Base-by-base conservation (phyloP, 305 asterid species). In the Fraxinus sp. region DNA sequence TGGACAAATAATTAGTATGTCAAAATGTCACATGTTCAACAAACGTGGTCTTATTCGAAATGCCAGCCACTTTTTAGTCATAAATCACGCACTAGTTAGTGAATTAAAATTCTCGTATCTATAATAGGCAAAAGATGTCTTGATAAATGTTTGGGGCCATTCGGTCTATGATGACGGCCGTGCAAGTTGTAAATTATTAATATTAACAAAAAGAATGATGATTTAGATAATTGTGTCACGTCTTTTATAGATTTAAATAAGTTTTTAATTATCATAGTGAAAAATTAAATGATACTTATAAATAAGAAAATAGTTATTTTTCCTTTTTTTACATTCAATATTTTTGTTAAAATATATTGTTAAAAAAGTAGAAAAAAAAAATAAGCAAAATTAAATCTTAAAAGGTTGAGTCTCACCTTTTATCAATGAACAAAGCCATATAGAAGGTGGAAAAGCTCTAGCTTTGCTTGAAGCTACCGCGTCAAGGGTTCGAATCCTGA, bases 351-450 rank as follows among this genome's bases (percentile, higher is more conserved):
- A 46, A 46, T 46, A 59, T n/a, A 57, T 57, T 57, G 68, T 18
- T 7, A 62, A 62, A 6, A 62, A 20, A 8, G 33, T 62, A 62
- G 33, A 62, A 59, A 62, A n/a, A 59, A 52, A 62, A 13, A 26
- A 39, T 32, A 10, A 41, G 62, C 30, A 57, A 73, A 0, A 71
- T 77, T 3, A 75, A 57, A 75, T 79, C 79, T 72, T 73, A 24
- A 79, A 78, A 77, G 75, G 55, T 14, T 32, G 77, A 52, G 83
- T 81, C 81, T 89, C 85, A 84, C 88, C 77, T 80, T 80, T 76
- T 30, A 64, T 49, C 83, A 75, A 88, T 35, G 39, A 35, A 35
- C n/a, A n/a, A n/a, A n/a, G n/a, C n/a, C n/a, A n/a, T n/a, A n/a
- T n/a, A n/a, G n/a, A n/a, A n/a, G n/a, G n/a, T n/a, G n/a, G n/a